Percentiles rank a stretch among this genome's conserved stretches.
phyloP scores from a whole-genome alignment of 192 early-diverging fungal species.

The Dissophora globulifera region DNA sequence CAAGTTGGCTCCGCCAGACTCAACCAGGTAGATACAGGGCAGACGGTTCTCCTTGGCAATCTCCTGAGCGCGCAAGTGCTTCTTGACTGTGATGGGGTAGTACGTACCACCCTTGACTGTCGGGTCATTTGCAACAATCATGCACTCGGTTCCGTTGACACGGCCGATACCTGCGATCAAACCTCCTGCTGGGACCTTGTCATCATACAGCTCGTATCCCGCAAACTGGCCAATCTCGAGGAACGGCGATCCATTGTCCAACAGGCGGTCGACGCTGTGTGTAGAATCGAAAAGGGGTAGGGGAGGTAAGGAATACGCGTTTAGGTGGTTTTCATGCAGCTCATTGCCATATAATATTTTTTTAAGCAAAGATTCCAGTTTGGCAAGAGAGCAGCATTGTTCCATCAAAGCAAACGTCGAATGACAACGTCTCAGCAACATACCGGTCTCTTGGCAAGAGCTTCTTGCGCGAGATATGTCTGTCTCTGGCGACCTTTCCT shows the following conservation, averaged over 20 bases:
- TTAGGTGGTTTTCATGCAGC: no score
- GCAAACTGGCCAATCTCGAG: slow-evolving; percentile 96
- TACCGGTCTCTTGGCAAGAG: slow-evolving; percentile 91
- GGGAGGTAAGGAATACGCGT: background rate
- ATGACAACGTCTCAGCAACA: no score
- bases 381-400: background rate
- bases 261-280: slow-evolving; percentile 72
- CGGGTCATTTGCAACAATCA: slow-evolving; percentile 97
- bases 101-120: slow-evolving; percentile 99
- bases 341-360: no score
- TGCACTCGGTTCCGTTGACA: slow-evolving; percentile 91
- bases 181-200: slow-evolving; percentile 86
- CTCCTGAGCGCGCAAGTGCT: slow-evolving; percentile 97
- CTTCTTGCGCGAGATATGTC: slow-evolving; percentile 88
- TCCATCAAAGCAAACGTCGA: no score
- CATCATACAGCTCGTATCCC: slow-evolving; percentile 87
- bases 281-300: background rate
- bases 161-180: slow-evolving; percentile 97
- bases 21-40: slow-evolving; percentile 95
- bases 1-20: slow-evolving; percentile 95
- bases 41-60: slow-evolving; percentile 93
- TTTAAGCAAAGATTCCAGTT: slow-evolving; percentile 13
- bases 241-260: slow-evolving; percentile 90
- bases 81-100: slow-evolving; percentile 96
- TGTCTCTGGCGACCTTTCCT: slow-evolving; percentile 81